Evolutionary conservation across 768 basidiomycete genomes (phyloP), one percentile per base, ranked within the genome.

Genomic region (Paxillus involutus): DNA sequence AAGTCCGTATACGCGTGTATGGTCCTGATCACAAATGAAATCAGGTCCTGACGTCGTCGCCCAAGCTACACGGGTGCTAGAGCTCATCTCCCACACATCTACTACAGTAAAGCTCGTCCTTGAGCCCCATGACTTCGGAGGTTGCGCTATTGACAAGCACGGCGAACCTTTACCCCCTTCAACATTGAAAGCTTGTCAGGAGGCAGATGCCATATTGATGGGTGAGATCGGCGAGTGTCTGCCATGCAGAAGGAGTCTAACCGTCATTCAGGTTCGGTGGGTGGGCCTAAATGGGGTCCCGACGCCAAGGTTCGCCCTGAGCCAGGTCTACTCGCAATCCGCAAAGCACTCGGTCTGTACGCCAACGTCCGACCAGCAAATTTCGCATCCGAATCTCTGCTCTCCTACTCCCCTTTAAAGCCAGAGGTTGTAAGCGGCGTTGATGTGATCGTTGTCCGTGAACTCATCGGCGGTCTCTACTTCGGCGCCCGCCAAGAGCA

Each of bases 241-340:
- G 13, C 45, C 17, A 42, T 42, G 47, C 47, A 40, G 13, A 5
- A 41, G 47, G 14, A 35, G 17, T n/a, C 53, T 59, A 39, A 64
- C 43, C 48, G 33, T 40, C 19, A 19, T n/a, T 16, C 52, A 98
- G 96, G 96, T 60, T 88, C 96, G 17, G 91, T 98, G 60, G 97
- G 97, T 54, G 97, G 97, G n/a, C 97, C 97, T 13, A 98, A 98
- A 73, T 99, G 97, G 97, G 95, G 94, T 45, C 89, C 95, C 3
- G 82, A 86, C 52, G 80, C 83, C 56, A 87, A 88, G 70, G 84
- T 98, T 50, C 86, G 97, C 52, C 97, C 97, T 16, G 97, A 99
- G 71, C 83, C 84, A 56, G 97, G 97, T 51, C 82, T 99, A 11
- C 85, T 99, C 29, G 69, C 76, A 7, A 82, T 99, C 49, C 87